phyloP scores from a whole-genome alignment of 768 basidiomycete species.

The Suillus subluteus region DNA sequence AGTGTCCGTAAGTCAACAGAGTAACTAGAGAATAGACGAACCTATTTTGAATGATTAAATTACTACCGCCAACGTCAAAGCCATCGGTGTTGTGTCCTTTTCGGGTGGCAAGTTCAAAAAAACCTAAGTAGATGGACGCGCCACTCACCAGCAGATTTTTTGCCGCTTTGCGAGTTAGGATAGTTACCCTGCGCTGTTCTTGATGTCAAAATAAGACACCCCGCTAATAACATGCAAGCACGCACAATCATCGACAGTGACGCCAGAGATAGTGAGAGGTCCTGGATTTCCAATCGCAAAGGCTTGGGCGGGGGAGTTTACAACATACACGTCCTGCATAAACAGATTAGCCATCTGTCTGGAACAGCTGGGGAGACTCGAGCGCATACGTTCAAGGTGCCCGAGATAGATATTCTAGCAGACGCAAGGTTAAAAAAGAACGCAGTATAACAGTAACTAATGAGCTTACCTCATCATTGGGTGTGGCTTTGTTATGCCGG shows the following conservation, averaged over 20 bases:
- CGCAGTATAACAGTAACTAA: background rate
- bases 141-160: conserved; percentile 47
- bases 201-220: background rate
- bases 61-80: conserved; percentile 45
- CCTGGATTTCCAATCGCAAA: conserved; percentile 35
- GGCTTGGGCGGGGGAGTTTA: conserved; percentile 44
- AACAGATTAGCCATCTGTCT: background rate
- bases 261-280: conserved; percentile 44
- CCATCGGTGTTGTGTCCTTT: conserved; percentile 54
- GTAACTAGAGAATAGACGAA: conserved; percentile 6
- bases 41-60: conserved; percentile 37
- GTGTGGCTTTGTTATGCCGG: conserved; percentile 25
- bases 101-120: background rate
- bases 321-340: conserved; percentile 37
- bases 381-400: conserved; percentile 38
- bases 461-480: conserved; percentile 46
- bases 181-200: conserved; percentile 52
- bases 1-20: conserved; percentile 4
- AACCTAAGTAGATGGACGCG: background rate
- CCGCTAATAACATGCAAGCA: background rate
- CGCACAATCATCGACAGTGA: conserved; percentile 62
- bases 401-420: conserved; percentile 43
- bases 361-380: background rate
- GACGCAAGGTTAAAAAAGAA: background rate
- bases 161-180: conserved; percentile 54